Evolutionary conservation across 225 moss, liverwort and hornwort genomes (phyloP).

Genomic region (Asterella californica): DNA sequence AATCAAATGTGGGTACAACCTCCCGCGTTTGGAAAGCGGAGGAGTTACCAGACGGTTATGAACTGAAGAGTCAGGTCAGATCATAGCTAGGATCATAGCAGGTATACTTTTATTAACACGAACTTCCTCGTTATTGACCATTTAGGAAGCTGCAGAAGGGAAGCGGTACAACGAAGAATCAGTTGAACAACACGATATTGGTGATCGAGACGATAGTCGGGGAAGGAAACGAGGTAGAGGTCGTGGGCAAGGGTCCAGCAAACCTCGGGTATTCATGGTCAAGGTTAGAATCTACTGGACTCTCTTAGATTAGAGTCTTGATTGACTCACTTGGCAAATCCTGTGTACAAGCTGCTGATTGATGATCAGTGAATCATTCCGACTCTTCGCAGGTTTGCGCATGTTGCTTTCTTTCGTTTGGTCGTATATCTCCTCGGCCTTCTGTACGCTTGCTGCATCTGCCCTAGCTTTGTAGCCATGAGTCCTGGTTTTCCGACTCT

Average conservation of each 20-base stretch:
- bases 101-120: not conserved
- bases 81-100: not conserved
- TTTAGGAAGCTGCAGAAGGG: slow-evolving; percentile 40
- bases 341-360: not conserved
- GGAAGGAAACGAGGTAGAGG: slow-evolving; percentile 42
- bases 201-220: slow-evolving; percentile 45
- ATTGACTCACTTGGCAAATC: not conserved
- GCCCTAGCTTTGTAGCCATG: not conserved
- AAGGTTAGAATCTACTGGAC: slow-evolving; percentile 32
- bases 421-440: not conserved
- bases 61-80: not conserved
- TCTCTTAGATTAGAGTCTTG: not conserved
- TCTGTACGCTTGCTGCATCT: not conserved
- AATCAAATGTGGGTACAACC: not conserved
- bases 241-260: slow-evolving; percentile 39
- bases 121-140: not conserved
- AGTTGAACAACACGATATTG: slow-evolving; percentile 32
- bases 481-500: no score
- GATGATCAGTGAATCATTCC: not conserved
- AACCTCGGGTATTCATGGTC: slow-evolving; percentile 33
- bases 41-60: not conserved
- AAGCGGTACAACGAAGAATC: slow-evolving; percentile 31
- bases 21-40: not conserved
- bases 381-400: not conserved
- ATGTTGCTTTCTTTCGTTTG: not conserved